Conservation (phyloP, 805 yeast genomes). For the Saturnispora bothae region DNA sequence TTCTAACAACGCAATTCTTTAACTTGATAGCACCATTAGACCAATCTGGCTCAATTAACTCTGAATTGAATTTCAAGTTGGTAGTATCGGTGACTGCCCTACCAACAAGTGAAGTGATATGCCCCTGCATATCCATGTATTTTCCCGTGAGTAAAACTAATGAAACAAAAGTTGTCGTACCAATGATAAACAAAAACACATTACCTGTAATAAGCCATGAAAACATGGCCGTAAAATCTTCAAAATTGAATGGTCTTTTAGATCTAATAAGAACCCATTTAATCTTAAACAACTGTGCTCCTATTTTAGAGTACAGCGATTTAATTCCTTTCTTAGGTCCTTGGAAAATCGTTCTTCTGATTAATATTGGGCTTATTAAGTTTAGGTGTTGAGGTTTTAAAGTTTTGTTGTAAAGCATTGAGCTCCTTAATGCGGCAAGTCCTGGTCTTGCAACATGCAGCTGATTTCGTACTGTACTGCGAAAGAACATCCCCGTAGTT, state of each 20-base stretch:
- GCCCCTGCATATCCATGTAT: constrained; percentile 82
- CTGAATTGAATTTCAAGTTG: constrained; percentile 76
- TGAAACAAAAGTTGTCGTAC: constrained; percentile 89
- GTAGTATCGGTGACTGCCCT: constrained; percentile 76
- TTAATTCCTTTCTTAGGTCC: not conserved
- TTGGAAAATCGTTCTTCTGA: not conserved
- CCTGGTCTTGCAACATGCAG: too few relatives aligned
- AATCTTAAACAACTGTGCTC: constrained; percentile 22
- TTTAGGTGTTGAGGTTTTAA: too few relatives aligned
- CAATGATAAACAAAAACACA: constrained; percentile 64
- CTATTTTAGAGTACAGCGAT: not conserved
- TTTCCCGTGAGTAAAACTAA: constrained; percentile 65
- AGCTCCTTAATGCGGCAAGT: too few relatives aligned
- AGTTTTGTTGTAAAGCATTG: too few relatives aligned
- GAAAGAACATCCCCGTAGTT: too few relatives aligned
- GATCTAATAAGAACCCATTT: constrained; percentile 72
- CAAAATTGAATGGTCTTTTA: constrained; percentile 80
- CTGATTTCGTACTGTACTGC: too few relatives aligned
- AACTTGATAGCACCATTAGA: constrained; percentile 75
- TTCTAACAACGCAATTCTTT: constrained; percentile 74
- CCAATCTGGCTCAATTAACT: constrained; percentile 90
- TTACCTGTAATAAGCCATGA: constrained; percentile 92
- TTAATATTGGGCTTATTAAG: too few relatives aligned
- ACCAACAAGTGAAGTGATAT: constrained; percentile 73
- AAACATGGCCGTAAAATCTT: constrained; percentile 80